Base-by-base conservation (phyloP, 129 eudicot genomes). In the Flaveria robusta region DNA sequence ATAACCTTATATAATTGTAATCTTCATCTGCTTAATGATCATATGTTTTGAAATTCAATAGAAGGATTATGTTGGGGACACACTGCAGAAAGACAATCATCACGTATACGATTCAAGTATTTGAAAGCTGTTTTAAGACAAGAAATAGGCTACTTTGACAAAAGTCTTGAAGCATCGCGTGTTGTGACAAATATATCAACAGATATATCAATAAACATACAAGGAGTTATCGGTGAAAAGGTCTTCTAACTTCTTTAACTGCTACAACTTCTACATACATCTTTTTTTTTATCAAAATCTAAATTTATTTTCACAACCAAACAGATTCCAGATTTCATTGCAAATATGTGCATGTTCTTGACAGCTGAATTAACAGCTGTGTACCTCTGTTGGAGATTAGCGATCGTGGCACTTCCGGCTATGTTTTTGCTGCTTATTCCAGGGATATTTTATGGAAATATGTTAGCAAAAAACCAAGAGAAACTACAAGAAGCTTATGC, bases 1-100 rank as follows among this genome's bases (percentile, higher is more conserved):
- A 55, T 24, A 58, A 14, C 60, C 26, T 14, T 52, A 49, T 70
- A 8, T 27, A 0, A 31, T 66, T 66, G 8, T 31, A 34, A 19
- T 65, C 65, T 66, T 20, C 63, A 18, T 75, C 34, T 47, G 16
- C 46, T 46, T 5, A 18, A 63, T n/a, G n/a, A 64, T 15, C 46
- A 27, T 12, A 18, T 31, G 66, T 76, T 66, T 65, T 50, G 68
- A 72, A 9, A 26, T 67, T 62, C 9, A 64, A 66, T 66, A 78
- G 86, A 83, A 62, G 83, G 86, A 26, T 79, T 73, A 9, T 73
- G 77, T 74, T 83, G 86, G 86, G 75, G 73, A n/a, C 75, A 71
- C 71, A 83, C 80, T 22, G 75, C 80, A 31, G 86, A 83, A 72
- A 67, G 86, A 39, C 86, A 83, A 78, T 58, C 82, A 46, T 78